Evolutionary conservation across 805 yeast genomes (phyloP).

Genomic region (Lipomyces oligophaga): DNA sequence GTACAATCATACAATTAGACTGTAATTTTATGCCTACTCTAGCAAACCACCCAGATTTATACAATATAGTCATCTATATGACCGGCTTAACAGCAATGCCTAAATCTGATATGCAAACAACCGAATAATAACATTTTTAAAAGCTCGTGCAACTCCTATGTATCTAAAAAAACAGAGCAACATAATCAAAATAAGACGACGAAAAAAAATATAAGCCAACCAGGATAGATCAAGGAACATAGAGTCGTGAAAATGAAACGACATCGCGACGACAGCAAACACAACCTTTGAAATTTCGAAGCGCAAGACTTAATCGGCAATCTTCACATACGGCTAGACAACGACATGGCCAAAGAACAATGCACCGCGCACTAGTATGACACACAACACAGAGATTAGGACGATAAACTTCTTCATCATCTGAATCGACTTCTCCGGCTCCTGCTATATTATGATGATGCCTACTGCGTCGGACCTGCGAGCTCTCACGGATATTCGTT

Average conservation of each 20-base stretch:
- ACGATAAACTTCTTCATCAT: conserved; percentile 13
- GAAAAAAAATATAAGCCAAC: too few species aligned
- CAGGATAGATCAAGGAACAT: conserved; percentile 51
- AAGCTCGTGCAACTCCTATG: too few species aligned
- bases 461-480: neutral
- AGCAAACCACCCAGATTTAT: neutral
- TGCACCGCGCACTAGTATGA: conserved; percentile 65
- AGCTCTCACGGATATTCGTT: conserved; percentile 9
- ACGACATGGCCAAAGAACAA: conserved; percentile 89
- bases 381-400: conserved; percentile 65
- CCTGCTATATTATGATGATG: neutral
- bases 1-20: conserved; percentile 53
- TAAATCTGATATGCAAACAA: too few species aligned
- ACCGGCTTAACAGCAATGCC: too few species aligned
- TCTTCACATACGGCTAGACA: conserved; percentile 85
- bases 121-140: too few species aligned
- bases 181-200: too few species aligned
- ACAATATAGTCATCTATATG: too few species aligned
- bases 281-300: conserved; percentile 71
- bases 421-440: conserved; percentile 7
- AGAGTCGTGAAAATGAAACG: conserved; percentile 59
- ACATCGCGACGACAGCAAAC: conserved; percentile 80
- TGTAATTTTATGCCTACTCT: neutral
- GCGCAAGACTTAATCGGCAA: conserved; percentile 69
- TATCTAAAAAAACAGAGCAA: too few species aligned